Percentiles rank a stretch among this genome's conserved stretches.
Conservation (phyloP, 2,329 filamentous ascomycete species). For the Exserohilum rostratum region DNA sequence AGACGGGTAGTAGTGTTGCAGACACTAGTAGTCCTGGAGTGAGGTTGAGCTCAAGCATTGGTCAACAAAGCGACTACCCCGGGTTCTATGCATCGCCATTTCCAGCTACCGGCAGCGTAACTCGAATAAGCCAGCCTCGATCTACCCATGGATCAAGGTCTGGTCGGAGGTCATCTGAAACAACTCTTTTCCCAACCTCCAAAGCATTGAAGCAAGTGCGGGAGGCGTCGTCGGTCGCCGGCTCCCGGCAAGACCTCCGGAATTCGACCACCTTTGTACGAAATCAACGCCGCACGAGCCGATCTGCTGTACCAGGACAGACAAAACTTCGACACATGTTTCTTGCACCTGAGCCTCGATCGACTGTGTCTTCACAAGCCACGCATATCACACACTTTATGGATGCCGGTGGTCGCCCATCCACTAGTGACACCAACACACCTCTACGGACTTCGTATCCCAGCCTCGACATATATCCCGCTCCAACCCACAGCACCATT, state of each 20-base stretch:
- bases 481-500: conserved; percentile 13
- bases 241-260: conserved; percentile 20
- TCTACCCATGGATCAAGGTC: conserved; percentile 4
- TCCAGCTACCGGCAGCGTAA: conserved; percentile 29
- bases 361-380: conserved; percentile 25
- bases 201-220: conserved; percentile 20
- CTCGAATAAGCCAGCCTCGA: conserved; percentile 22
- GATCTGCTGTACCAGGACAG: conserved; percentile 42
- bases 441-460: conserved; percentile 27
- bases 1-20: conserved; percentile 49
- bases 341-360: conserved; percentile 34
- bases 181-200: conserved; percentile 25
- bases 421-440: conserved; percentile 39
- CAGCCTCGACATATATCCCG: conserved; percentile 21
- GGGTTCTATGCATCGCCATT: conserved; percentile 34
- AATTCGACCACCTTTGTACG: conserved; percentile 25
- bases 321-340: conserved; percentile 45
- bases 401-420: conserved; percentile 33
- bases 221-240: conserved; percentile 16
- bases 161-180: conserved; percentile 32
- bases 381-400: conserved; percentile 31
- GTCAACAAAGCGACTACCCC: conserved; percentile 18
- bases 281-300: conserved; percentile 26
- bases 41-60: conserved; percentile 25
- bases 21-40: conserved; percentile 45